Evolutionary conservation across 2,329 filamentous ascomycete genomes (phyloP).

Genomic region (Ilyonectria mors-panacis): DNA sequence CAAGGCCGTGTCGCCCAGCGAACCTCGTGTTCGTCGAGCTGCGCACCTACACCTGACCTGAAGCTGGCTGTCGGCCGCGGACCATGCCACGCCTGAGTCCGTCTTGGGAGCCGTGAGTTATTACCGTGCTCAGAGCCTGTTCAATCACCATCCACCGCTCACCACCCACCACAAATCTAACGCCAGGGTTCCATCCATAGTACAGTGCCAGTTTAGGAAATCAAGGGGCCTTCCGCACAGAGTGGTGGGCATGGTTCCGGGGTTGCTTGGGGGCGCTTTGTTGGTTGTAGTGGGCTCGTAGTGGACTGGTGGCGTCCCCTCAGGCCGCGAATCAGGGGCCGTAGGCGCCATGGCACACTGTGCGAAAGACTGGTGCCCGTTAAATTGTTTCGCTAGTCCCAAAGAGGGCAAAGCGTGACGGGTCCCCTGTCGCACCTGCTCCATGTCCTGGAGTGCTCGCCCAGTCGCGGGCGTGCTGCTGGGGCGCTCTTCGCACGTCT

Average conservation of each 20-base stretch:
- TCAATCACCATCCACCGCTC: constrained; percentile 6
- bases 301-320: constrained; percentile 5
- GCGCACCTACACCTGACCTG: constrained; percentile 43
- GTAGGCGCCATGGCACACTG: constrained; percentile 34
- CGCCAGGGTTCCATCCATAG: constrained; percentile 1
- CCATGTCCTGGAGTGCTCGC: constrained; percentile 42
- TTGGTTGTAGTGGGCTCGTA: constrained; percentile 20
- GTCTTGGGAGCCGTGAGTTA: constrained; percentile 35
- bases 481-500: constrained; percentile 36
- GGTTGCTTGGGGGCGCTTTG: background rate
- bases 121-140: constrained; percentile 10
- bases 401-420: constrained; percentile 37
- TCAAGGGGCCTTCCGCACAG: constrained; percentile 20
- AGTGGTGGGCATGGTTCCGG: constrained; percentile 16
- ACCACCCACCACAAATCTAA: background rate
- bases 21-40: constrained; percentile 20
- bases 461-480: constrained; percentile 33
- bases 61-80: constrained; percentile 33
- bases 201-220: constrained; percentile 28
- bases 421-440: constrained; percentile 44
- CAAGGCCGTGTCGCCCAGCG: background rate
- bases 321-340: constrained; percentile 40
- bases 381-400: constrained; percentile 47
- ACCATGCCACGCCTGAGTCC: constrained; percentile 25
- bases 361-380: constrained; percentile 35